These are phyloP conservation scores for Colletotrichum destructivum DNA, from an alignment of 2,329 filamentous ascomycete genomes.

Conservation along the genomic window DNA sequence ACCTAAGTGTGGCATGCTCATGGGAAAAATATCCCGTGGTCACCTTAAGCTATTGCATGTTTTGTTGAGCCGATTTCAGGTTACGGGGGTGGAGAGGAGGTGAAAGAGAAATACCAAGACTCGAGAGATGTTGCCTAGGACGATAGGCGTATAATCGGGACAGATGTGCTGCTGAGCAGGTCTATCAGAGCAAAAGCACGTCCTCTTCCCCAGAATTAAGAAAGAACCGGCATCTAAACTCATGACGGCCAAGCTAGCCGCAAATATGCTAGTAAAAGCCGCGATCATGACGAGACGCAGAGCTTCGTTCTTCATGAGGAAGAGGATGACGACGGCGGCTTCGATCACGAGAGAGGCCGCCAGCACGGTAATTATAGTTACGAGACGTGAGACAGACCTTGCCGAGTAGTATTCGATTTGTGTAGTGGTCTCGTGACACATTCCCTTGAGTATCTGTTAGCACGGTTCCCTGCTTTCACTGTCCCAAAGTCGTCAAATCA, in stretches of 20 bases:
- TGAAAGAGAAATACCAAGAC: no score
- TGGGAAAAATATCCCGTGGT: no score
- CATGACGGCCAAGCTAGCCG: slow-evolving; percentile 1
- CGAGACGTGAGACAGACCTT: background rate
- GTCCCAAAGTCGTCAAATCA: background rate
- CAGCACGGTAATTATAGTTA: slow-evolving; percentile 3
- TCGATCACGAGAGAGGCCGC: background rate
- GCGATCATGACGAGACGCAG: background rate
- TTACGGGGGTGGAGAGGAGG: no score
- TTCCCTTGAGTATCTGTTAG: background rate
- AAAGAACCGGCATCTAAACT: no score
- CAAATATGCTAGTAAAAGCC: background rate
- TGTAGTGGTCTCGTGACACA: background rate
- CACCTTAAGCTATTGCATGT: no score
- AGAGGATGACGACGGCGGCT: slow-evolving; percentile 2
- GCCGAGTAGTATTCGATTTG: slow-evolving; percentile 6
- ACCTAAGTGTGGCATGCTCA: no score
- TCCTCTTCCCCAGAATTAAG: no score
- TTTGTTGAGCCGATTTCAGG: no score
- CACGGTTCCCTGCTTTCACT: background rate
- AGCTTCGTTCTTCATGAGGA: background rate
- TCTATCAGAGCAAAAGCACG: no score
- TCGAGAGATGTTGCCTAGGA: no score
- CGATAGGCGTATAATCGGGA: no score
- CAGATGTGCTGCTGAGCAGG: no score